Base-by-base conservation (phyloP, 2,329 filamentous ascomycete genomes). In the Thermothelomyces thermophilus region DNA sequence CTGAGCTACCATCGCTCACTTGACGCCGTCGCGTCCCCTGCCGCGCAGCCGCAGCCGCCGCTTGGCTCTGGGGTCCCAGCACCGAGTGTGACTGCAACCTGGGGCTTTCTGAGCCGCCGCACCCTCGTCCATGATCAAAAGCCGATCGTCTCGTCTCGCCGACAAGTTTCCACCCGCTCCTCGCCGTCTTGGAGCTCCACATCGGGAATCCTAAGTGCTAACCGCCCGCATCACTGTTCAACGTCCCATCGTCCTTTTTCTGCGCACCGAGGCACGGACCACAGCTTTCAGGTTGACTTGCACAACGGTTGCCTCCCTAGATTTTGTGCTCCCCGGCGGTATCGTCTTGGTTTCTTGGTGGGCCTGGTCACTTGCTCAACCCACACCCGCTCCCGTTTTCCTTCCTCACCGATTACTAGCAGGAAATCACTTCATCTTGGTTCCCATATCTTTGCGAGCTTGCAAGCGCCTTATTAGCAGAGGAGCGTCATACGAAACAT, bases 401-500 rank as follows among this genome's bases (percentile, higher is more conserved):
- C 34, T 30, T 48, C 48, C 47, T 54, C 54, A 56, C 56, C 52
- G 50, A 55, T 56, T 57, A 56, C 56, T 55, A 53, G 53, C 56
- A 47, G 39, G 43, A 48, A 31, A 19, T 28, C 26, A 56, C 46
- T 48, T 54, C 46, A 46, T 50, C 52, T 50, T 54, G 52, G 30
- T 51, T 53, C 46, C 46, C 46, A 49, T 54, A 35, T 46, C 52
- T 36, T 48, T 52, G 50, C 52, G 50, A 59, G 54, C 56, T 55
- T 61, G 42, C 56, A 53, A 51, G 47, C 24, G 24, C 36, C 44
- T 43, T 53, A 53, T 43, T 53, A 53, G 47, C 49, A 52, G 46
- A 28, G 37, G 50, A 42, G 49, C 47, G 58, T 70, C 63, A 66
- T 68, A 71, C 68, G 64, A 71, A 68, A 70, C 65, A 67, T 68